These are phyloP conservation scores for Teunomyces kruisii DNA, from an alignment of 805 yeast genomes.

Conservation along the genomic window DNA sequence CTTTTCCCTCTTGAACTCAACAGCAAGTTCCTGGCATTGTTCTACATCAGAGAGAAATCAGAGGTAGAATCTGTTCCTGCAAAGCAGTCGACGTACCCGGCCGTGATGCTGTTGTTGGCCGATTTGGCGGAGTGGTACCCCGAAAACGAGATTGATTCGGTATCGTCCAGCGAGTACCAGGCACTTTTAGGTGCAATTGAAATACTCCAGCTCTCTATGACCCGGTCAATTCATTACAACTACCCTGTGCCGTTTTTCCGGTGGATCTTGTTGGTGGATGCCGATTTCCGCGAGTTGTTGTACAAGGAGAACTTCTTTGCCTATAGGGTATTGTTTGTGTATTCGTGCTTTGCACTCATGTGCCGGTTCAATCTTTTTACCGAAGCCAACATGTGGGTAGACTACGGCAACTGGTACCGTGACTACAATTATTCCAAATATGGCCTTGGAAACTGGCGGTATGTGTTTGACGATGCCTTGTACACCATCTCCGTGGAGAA, in stretches of 20 bases:
- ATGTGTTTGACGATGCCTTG: slow-evolving; percentile 12
- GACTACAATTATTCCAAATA: slow-evolving; percentile 9
- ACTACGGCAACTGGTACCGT: slow-evolving; percentile 21
- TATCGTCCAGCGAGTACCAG: background rate
- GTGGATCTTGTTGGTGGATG: slow-evolving; percentile 21
- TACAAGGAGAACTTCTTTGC: slow-evolving; percentile 24
- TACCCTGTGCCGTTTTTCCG: slow-evolving; percentile 33
- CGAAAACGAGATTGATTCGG: background rate
- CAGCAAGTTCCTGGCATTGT: slow-evolving; percentile 4
- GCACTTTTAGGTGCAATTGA: slow-evolving; percentile 8
- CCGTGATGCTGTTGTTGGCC: slow-evolving; percentile 7
- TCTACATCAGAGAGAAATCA: background rate
- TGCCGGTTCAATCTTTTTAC: slow-evolving; percentile 21
- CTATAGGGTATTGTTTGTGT: slow-evolving; percentile 22
- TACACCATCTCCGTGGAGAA: slow-evolving; percentile 3
- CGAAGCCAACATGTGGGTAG: slow-evolving; percentile 28
- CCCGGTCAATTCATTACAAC: slow-evolving; percentile 13
- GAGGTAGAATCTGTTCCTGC: background rate
- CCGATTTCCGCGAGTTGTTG: slow-evolving; percentile 17
- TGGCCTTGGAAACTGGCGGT: slow-evolving; percentile 13
- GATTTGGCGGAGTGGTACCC: slow-evolving; percentile 3
- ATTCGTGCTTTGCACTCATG: slow-evolving; percentile 18
- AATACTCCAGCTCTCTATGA: slow-evolving; percentile 13
- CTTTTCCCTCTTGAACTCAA: background rate
- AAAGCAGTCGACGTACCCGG: slow-evolving; percentile 6